Evolutionary conservation across 140 eudicot species (phyloP).

Genomic region (Stevia rebaudiana): DNA sequence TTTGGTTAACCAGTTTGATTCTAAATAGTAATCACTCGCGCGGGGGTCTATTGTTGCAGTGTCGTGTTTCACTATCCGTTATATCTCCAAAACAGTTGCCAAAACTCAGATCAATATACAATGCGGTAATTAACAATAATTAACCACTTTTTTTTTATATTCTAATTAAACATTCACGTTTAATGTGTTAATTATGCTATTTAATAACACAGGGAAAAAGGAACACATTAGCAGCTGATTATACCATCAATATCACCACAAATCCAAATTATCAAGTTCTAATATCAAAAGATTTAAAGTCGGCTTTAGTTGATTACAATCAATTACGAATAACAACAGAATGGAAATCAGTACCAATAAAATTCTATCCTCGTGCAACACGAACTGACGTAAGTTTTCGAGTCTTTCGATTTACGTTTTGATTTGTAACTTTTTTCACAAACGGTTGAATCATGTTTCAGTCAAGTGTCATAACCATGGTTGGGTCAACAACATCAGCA

Average conservation of each 20-base stretch:
- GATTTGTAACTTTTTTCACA: too few relatives aligned
- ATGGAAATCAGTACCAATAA: too few relatives aligned
- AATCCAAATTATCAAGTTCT: conserved; percentile 54
- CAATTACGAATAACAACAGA: conserved; percentile 32
- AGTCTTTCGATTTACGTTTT: too few relatives aligned
- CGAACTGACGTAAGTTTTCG: too few relatives aligned
- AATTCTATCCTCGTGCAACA: too few relatives aligned
- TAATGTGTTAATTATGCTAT: background rate
- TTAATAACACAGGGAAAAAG: conserved; percentile 44
- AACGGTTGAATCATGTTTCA: too few relatives aligned
- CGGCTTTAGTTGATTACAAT: conserved; percentile 56
- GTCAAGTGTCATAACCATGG: too few relatives aligned
- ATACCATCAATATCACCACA: conserved; percentile 40
- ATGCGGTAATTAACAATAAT: conserved; percentile 41
- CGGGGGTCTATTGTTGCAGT: conserved; percentile 36
- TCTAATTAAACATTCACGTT: too few relatives aligned
- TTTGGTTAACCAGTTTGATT: too few relatives aligned
- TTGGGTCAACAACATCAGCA: too few relatives aligned
- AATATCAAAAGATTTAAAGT: conserved; percentile 52
- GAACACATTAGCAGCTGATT: conserved; percentile 50
- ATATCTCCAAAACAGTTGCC: conserved; percentile 62
- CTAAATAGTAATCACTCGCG: background rate
- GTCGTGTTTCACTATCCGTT: conserved; percentile 58
- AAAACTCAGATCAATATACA: conserved; percentile 50
- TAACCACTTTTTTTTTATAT: too few relatives aligned